Base-by-base conservation (phyloP, 805 yeast species). In the Metschnikowia vanudenii region DNA sequence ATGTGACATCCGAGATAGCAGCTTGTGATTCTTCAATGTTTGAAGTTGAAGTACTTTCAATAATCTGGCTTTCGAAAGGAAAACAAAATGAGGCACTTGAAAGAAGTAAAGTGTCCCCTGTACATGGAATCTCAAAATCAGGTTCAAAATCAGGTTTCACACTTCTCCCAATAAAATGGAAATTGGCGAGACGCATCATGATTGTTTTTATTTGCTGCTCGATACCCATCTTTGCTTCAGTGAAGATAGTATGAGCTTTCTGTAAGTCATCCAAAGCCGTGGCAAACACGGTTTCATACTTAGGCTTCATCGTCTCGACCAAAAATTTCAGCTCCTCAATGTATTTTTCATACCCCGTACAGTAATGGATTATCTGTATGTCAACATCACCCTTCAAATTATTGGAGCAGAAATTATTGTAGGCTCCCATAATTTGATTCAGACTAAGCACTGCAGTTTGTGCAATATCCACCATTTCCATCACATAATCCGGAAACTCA, bases 181-280 rank as follows among this genome's bases (percentile, higher is more conserved):
- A 19, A 6, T 35, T 3, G n/a, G 37, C 14, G 12, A 38, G 34
- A 8, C 34, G 18, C 34, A 28, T 38, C 22, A 18, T 12, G 14
- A 38, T 14, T 11, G 28, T 22, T 9, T 38, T 28, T 24, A 29
- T 18, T 10, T 12, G 34, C 17, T 30, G 18, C 20, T 39, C 43
- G n/a, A 39, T 28, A 19, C 19, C 36, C 12, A 16, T 2, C 31
- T 16, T 30, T 4, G 43, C 36, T 10, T 2, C 13, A 16, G 12
- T 28, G 13, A 20, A 36, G 16, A 39, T 20, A 24, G 19, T 29
- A 31, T 39, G 43, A 2, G 37, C n/a, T 5, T 14, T 32, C 31
- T 39, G 43, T 20, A 39, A 39, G n/a, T 30, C 36, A 14, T 39
- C 19, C 20, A 39, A 32, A 8, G 19, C 37, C 10, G 17, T 20